A percentile compares a stretch with the other conserved stretches of the same genome.
phyloP scores from a whole-genome alignment of 768 basidiomycete species.

The Hericium coralloides region DNA sequence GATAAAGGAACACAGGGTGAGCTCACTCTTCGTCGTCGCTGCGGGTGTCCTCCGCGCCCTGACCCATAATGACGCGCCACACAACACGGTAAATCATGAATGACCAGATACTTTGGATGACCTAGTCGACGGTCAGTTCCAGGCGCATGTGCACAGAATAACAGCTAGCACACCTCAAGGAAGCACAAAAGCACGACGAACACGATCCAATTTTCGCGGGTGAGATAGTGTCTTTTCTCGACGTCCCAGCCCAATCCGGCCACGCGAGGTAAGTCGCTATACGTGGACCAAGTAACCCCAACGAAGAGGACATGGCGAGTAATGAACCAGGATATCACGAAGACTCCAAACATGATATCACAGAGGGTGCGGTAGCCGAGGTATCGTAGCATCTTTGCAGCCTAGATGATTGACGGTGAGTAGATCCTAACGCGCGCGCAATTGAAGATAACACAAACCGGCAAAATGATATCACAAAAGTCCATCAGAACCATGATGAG shows the following conservation, averaged over 20 bases:
- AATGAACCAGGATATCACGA: conserved; percentile 84
- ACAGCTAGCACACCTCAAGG: conserved; percentile 44
- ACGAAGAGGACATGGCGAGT: conserved; percentile 83
- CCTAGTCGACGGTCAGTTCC: conserved; percentile 26
- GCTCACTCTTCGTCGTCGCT: conserved; percentile 76
- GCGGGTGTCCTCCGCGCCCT: conserved; percentile 73
- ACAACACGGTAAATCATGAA: conserved; percentile 77
- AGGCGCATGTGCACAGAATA: background rate
- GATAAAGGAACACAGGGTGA: conserved; percentile 1
- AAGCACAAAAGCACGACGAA: conserved; percentile 50
- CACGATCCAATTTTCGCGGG: conserved; percentile 28
- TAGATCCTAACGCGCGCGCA: background rate
- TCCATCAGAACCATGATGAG: conserved; percentile 92
- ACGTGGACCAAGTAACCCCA: conserved; percentile 55
- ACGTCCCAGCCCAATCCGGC: conserved; percentile 54
- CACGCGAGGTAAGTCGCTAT: conserved; percentile 38
- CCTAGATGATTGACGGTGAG: conserved; percentile 28
- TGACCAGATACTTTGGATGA: conserved; percentile 81
- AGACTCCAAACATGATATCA: conserved; percentile 70
- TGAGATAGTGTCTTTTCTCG: conserved; percentile 46
- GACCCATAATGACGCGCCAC: conserved; percentile 67
- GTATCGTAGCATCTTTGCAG: conserved; percentile 93
- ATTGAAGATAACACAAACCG: conserved; percentile 45
- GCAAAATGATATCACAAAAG: conserved; percentile 84
- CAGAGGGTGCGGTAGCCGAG: conserved; percentile 52